Evolutionary conservation across 495 filamentous ascomycete genomes (phyloP).

Genomic region (Echria macrotheca): DNA sequence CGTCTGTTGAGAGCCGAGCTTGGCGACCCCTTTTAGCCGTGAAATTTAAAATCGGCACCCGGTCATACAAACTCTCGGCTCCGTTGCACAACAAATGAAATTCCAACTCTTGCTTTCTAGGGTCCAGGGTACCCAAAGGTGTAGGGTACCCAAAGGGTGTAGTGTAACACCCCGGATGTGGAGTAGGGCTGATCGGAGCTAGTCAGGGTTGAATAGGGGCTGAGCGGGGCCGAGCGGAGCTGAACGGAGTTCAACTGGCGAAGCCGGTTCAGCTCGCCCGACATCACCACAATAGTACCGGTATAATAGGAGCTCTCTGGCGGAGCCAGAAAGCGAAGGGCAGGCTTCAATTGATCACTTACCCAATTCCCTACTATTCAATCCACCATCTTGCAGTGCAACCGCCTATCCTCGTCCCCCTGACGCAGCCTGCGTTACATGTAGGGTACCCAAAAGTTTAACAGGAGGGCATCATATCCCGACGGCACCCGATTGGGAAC

Average conservation of each 20-base stretch:
- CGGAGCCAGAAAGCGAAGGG: not conserved
- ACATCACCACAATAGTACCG: slow-evolving; percentile 6
- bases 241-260: not conserved
- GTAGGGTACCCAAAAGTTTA: too few species aligned
- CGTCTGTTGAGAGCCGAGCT: too few species aligned
- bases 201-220: slow-evolving; percentile 1
- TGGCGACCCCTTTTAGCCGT: too few species aligned
- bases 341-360: slow-evolving; percentile 11
- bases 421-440: slow-evolving; percentile 2
- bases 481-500: too few species aligned
- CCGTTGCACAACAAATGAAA: too few species aligned
- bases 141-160: too few species aligned
- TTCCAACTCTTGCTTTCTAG: too few species aligned
- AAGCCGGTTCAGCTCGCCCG: not conserved
- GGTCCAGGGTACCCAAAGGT: too few species aligned
- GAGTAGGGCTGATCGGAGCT: slow-evolving; percentile 3
- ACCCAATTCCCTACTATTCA: slow-evolving; percentile 5
- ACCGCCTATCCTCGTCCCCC: slow-evolving; percentile 1
- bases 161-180: slow-evolving; percentile 4
- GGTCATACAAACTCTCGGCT: too few species aligned
- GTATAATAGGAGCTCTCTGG: slow-evolving; percentile 9
- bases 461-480: too few species aligned
- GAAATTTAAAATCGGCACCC: too few species aligned
- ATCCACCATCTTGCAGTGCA: not conserved
- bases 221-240: not conserved